Evolutionary conservation across 148 eudicot genomes (phyloP), one percentile per base, ranked within the genome.

Genomic region (Heliosperma pusillum): DNA sequence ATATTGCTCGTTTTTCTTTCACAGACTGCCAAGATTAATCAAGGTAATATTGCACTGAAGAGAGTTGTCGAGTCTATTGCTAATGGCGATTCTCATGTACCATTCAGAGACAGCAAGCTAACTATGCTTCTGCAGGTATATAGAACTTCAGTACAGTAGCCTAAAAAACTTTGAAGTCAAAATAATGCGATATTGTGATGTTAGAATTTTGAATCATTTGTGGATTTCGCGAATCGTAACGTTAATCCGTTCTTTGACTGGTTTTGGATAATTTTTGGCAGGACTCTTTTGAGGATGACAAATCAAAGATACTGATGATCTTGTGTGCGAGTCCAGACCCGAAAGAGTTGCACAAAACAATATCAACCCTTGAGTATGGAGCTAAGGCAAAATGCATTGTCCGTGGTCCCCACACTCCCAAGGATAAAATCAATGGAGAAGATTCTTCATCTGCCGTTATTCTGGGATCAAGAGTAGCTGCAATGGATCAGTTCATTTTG

Each of bases 61-160:
- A 83, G 99, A 81, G 99, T 95, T 24, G 99, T 95, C 8, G 99
- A 95, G 80, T 95, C 99, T 59, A 95, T 95, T 76, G 99, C 99
- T 60, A 95, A 95, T 80, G 94, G 94, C 29, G 99, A 95, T 82
- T 95, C 99, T 20, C 97, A 95, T 71, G 97, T 95, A 40, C 99
- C 99, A 20, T 95, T 95, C 64, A 85, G 99, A 79, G 99, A 95
- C 80, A 95, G 99, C 93, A 95, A 95, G 86, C 77, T 92, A 69
- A 95, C 99, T 24, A 95, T 95, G 99, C 97, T 95, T 83, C 82
- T 95, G 67, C 99, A 95, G 97, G 98, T 93, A 80, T 59, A 40
- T 36, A 65, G 6, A 72, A 25, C 40, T 56, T 33, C 25, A 9
- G 55, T 50, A 36, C 42, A 36, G 42, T 6, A 36, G 42, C 10